Evolutionary conservation across 345 rosid genomes (phyloP), one percentile per base, ranked within the genome.

Genomic region (Abelmoschus esculentus): DNA sequence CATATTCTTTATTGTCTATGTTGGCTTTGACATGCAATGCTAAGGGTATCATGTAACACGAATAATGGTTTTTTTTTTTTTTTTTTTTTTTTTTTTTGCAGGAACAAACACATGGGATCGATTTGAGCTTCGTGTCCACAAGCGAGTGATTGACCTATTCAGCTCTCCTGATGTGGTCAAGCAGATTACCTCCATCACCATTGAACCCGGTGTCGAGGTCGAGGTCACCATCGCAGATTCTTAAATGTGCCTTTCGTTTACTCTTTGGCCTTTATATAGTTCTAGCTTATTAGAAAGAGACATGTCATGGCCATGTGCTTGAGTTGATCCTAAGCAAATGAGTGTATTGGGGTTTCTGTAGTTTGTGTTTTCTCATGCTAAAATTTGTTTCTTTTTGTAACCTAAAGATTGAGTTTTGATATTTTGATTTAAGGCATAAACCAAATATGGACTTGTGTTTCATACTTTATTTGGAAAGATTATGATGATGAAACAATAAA

Each of bases 51-150:
- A 26, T 7, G 19, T 65, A 12, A 64, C 6, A 3, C 26, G 26
- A 22, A 22, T 22, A 22, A 22, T 22, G 1, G n/a, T n/a, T n/a
- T n/a, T n/a, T n/a, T n/a, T n/a, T n/a, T n/a, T n/a, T n/a, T n/a
- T n/a, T n/a, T n/a, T n/a, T n/a, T n/a, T n/a, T n/a, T n/a, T n/a
- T n/a, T n/a, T 22, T 22, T 22, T 22, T 22, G 26, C 26, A 88
- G 93, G 93, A 73, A 88, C 93, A 54, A 88, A 88, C 72, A 88
- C 93, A n/a, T 88, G 81, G 80, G 93, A 88, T 65, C 79, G 87
- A 71, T 88, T 88, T 69, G 93, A 88, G 81, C 85, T 88, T 1
- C 79, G 93, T 6, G 86, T 86, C 28, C 93, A 86, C 84, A 86
- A 86, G 85, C 82, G 93, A 67, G 90, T 88, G 46, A 88, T 88